phyloP scores from a whole-genome alignment of 129 eudicot species.

The Flaveria sonorensis region DNA sequence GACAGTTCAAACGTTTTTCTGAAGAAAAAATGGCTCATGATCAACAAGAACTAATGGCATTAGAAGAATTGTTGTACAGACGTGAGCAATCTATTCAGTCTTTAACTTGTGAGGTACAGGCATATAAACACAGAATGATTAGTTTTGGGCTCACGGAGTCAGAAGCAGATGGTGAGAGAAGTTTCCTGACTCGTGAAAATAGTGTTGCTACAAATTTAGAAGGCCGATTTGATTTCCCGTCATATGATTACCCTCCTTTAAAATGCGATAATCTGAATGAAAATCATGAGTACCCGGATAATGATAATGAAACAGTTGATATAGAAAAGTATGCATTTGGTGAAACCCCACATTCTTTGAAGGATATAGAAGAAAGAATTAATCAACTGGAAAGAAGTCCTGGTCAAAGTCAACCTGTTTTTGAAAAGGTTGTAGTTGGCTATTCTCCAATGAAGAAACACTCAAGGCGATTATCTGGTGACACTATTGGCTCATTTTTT shows the following conservation, averaged over 20 bases:
- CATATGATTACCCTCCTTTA: constrained; percentile 67
- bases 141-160: constrained; percentile 80
- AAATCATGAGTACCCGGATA: constrained; percentile 48
- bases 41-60: constrained; percentile 56
- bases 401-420: constrained; percentile 51
- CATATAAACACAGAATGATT: constrained; percentile 81
- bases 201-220: constrained; percentile 42
- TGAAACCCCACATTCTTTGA: constrained; percentile 75
- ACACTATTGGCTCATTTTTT: constrained; percentile 43
- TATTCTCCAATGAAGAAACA: constrained; percentile 73
- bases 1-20: constrained; percentile 77
- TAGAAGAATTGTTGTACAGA: constrained; percentile 82
- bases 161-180: constrained; percentile 67
- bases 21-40: constrained; percentile 96
- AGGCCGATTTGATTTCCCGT: constrained; percentile 50
- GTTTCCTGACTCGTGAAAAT: constrained; percentile 45
- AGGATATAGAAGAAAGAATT: constrained; percentile 73
- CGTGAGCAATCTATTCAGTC: constrained; percentile 76
- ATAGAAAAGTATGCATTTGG: constrained; percentile 78
- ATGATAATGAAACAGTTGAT: constrained; percentile 55
- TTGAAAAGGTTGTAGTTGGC: constrained; percentile 81
- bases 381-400: constrained; percentile 71
- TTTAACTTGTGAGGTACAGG: constrained; percentile 74
- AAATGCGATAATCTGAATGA: constrained; percentile 66
- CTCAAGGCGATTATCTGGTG: constrained; percentile 57